Conservation (phyloP, 331 rosid species). For the Telfairia occidentalis region DNA sequence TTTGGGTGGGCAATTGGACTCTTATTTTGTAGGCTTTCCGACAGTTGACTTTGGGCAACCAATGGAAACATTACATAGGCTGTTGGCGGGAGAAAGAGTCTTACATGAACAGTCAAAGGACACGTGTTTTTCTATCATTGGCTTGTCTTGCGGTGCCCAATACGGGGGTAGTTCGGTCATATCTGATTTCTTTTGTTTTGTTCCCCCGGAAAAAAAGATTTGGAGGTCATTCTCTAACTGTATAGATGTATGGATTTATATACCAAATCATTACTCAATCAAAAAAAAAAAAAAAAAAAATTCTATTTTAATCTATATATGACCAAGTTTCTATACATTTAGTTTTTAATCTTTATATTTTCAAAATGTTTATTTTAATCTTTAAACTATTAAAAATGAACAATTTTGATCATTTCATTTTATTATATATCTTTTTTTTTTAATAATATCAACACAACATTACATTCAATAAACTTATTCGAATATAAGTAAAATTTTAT, state of each 20-base stretch:
- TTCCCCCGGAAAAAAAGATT: neutral
- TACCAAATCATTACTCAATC: no score
- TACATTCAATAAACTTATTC: no score
- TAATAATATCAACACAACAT: no score
- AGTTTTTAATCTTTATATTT: no score
- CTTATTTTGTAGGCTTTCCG: conserved; percentile 5
- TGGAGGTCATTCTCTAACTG: conserved; percentile 1
- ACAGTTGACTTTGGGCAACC: conserved; percentile 7
- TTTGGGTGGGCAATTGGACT: conserved; percentile 7
- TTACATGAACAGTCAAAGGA: neutral
- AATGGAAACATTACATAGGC: conserved; percentile 1
- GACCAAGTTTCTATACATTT: no score
- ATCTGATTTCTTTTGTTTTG: conserved; percentile 1
- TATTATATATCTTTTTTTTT: no score
- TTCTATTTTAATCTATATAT: no score
- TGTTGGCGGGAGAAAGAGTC: neutral
- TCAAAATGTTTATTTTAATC: no score
- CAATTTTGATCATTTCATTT: no score
- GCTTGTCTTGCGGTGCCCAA: neutral
- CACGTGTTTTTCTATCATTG: neutral
- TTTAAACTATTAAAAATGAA: no score
- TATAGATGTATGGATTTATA: neutral
- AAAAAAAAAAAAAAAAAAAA: no score
- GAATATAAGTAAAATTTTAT: no score
- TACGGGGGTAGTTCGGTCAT: neutral